A percentile compares a stretch with the other conserved stretches of the same genome.
Conservation (phyloP, 257 asterid species). For the Plantago major region DNA sequence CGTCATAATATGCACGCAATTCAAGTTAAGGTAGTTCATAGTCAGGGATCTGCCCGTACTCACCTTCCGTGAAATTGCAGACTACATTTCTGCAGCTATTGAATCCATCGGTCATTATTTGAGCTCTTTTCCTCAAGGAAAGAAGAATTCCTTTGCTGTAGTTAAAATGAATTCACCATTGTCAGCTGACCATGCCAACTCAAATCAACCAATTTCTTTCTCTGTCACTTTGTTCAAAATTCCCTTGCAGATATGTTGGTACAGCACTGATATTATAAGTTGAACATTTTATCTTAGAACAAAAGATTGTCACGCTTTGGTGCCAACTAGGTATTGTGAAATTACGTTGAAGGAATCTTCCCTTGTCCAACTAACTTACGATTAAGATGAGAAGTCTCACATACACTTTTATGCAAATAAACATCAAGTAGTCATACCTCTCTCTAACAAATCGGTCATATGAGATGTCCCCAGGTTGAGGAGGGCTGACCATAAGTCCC, state of each 20-base stretch:
- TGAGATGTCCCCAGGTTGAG: conserved; percentile 90
- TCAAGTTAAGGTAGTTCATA: too few relatives aligned
- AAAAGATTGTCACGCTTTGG: background rate
- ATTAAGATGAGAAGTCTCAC: background rate
- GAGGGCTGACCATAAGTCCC: conserved; percentile 95
- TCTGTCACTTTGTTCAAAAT: too few relatives aligned
- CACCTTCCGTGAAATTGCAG: conserved; percentile 98
- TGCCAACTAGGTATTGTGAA: background rate
- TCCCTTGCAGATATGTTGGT: too few relatives aligned
- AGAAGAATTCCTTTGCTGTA: conserved; percentile 88
- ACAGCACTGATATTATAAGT: too few relatives aligned
- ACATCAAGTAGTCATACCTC: conserved; percentile 45
- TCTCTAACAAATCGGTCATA: conserved; percentile 69
- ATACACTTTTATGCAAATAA: background rate
- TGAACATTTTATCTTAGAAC: background rate
- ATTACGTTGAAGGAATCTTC: background rate
- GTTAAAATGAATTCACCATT: conserved; percentile 3
- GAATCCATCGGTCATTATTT: conserved; percentile 91
- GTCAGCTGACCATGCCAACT: background rate
- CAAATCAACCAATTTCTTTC: too few relatives aligned
- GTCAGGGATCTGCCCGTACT: background rate
- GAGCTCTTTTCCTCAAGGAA: conserved; percentile 92
- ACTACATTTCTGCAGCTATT: conserved; percentile 97
- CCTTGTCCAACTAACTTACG: background rate
- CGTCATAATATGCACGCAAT: too few relatives aligned